These are phyloP conservation scores for Carallia pectinifolia DNA, from an alignment of 345 rosid species.

Conservation along the genomic window DNA sequence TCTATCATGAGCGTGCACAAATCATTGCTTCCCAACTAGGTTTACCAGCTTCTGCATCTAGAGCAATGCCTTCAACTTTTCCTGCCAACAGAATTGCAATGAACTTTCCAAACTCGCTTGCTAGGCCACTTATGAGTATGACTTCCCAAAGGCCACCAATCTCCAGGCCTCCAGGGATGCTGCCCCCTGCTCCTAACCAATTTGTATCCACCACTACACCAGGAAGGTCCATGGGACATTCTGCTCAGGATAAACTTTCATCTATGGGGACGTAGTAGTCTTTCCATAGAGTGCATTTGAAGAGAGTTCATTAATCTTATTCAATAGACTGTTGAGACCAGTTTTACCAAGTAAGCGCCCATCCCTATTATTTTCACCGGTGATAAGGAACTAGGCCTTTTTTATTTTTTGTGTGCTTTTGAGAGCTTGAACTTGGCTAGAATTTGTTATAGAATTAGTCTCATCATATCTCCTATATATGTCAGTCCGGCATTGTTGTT, in stretches of 20 bases:
- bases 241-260: constrained; percentile 37
- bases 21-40: constrained; percentile 92
- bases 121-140: constrained; percentile 68
- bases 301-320: constrained; percentile 13
- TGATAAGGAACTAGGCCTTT: not conserved
- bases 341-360: constrained; percentile 30
- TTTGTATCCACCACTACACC: constrained; percentile 43
- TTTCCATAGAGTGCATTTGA: constrained; percentile 15
- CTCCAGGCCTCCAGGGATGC: constrained; percentile 52
- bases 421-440: no score
- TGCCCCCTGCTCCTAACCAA: constrained; percentile 43
- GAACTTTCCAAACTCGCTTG: constrained; percentile 53
- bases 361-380: not conserved
- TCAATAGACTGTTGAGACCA: constrained; percentile 3
- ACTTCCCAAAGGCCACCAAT: constrained; percentile 64
- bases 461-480: no score
- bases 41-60: constrained; percentile 56
- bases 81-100: constrained; percentile 71
- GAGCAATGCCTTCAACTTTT: constrained; percentile 48
- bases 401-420: not conserved
- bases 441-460: no score
- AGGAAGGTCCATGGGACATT: constrained; percentile 52
- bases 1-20: constrained; percentile 86
- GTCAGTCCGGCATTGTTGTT: no score
- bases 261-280: constrained; percentile 35